Base-by-base conservation (phyloP, 106 monocot species). In the Dioscorea dumetorum region DNA sequence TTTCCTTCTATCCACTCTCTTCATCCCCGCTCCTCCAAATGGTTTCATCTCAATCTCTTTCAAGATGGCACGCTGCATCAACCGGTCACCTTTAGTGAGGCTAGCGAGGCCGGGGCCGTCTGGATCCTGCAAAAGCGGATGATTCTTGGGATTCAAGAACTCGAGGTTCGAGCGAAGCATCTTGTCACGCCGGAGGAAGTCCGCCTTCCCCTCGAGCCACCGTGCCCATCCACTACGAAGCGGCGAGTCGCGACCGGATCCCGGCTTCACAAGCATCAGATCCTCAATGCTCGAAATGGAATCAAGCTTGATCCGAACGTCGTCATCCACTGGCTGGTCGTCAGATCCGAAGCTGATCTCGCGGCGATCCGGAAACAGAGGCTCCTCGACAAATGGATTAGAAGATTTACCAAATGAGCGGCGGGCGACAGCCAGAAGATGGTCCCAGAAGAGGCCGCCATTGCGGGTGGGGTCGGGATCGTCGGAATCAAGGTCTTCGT, bases 51-150 rank as follows among this genome's bases (percentile, higher is more conserved):
- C 88, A 61, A 99, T 61, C 68, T 93, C 90, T 64, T 77, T 89
- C 69, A 65, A 67, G 8, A 99, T 76, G 41, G 72, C 75, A 49
- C 73, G 82, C 70, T 83, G 84, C 60, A 90, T 64, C 67, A 99
- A 13, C 14, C 70, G 74, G 69, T 99, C 97, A 0, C 92, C 97
- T 24, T 75, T 61, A 8, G 86, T 92, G 67, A 91, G 77, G 1
- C 31, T 50, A 0, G 78, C 65, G 8, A 82, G 34, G 17, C 84
- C 78, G 3, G 78, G 64, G 2, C 73, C 68, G 56, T 99, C 97
- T 2, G 97, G 97, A 66, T 99, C 97, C 64, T 93, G 97, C 2
- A 97, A 79, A 64, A 99, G 64, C 11, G 92, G 92, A 58, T 99
- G 92, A 52, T 84, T 99, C 70, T 78, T 79, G 0, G 92, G 92